phyloP scores from a whole-genome alignment of 2,329 filamentous ascomycete genomes.

The Penicillium paneum region DNA sequence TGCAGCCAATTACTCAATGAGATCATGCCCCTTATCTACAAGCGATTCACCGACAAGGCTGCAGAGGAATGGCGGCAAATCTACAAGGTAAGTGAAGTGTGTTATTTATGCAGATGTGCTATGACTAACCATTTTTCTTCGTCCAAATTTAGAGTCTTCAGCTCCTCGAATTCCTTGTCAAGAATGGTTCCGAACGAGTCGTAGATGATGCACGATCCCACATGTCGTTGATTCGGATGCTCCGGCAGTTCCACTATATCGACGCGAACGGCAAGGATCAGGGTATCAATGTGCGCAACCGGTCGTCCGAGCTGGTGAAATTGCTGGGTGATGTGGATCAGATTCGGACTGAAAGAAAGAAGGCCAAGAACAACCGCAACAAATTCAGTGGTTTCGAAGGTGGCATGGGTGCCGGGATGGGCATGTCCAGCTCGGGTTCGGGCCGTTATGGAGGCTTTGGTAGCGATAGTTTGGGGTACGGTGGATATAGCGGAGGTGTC shows the following conservation, averaged over 20 bases:
- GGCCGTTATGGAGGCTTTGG: constrained; percentile 86
- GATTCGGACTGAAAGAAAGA: constrained; percentile 68
- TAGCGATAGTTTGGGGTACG: constrained; percentile 66
- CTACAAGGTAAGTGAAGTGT: constrained; percentile 68
- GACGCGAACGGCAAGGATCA: constrained; percentile 96
- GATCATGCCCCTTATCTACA: constrained; percentile 99
- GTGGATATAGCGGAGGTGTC: constrained; percentile 69
- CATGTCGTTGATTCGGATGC: constrained; percentile 93
- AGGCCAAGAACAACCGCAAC: constrained; percentile 82
- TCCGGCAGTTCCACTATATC: constrained; percentile 97
- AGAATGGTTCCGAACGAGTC: constrained; percentile 95
- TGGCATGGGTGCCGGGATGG: constrained; percentile 60
- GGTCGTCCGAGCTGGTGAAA: constrained; percentile 91
- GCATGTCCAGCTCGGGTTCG: constrained; percentile 53
- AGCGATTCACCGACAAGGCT: constrained; percentile 95
- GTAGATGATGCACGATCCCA: constrained; percentile 96
- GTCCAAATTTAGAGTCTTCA: constrained; percentile 61
- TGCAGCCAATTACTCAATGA: constrained; percentile 90
- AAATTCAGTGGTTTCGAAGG: constrained; percentile 96
- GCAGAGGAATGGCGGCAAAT: constrained; percentile 99
- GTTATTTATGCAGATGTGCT: background rate
- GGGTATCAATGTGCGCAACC: constrained; percentile 93
- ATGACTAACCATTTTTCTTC: background rate
- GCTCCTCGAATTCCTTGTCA: constrained; percentile 93
- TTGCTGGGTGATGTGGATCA: constrained; percentile 70